Percentiles rank a stretch among this genome's conserved stretches.
These are phyloP conservation scores for Boeremia lycopersici DNA, from an alignment of 2,329 filamentous ascomycete species.

Conservation along the genomic window DNA sequence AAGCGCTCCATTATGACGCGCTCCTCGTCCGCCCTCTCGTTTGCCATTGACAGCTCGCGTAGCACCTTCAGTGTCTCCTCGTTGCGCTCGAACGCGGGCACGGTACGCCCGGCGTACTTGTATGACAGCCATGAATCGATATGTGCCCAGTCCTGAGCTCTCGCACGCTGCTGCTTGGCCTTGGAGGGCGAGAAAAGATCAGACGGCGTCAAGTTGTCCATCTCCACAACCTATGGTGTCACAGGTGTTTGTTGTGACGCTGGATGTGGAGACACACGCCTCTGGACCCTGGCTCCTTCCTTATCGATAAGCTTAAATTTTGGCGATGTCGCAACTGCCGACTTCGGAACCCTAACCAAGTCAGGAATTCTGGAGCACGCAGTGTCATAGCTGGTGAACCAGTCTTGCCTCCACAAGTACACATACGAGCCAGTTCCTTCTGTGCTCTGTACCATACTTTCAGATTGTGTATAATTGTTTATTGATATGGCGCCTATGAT, in stretches of 20 bases:
- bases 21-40: slow-evolving; percentile 79
- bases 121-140: slow-evolving; percentile 79
- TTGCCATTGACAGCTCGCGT: slow-evolving; percentile 73
- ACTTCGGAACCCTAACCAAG: slow-evolving; percentile 37
- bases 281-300: background rate
- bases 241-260: slow-evolving; percentile 10
- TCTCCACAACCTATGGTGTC: background rate
- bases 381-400: slow-evolving; percentile 10
- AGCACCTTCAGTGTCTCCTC: slow-evolving; percentile 78
- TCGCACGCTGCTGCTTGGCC: slow-evolving; percentile 75
- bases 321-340: slow-evolving; percentile 29
- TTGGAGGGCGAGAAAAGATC: slow-evolving; percentile 66
- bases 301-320: slow-evolving; percentile 46
- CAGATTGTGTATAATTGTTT: slow-evolving; percentile 3
- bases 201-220: slow-evolving; percentile 47
- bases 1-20: slow-evolving; percentile 62
- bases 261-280: slow-evolving; percentile 4
- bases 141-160: slow-evolving; percentile 89
- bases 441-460: slow-evolving; percentile 5
- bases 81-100: slow-evolving; percentile 84
- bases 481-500: slow-evolving; percentile 34
- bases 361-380: slow-evolving; percentile 10
- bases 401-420: slow-evolving; percentile 14
- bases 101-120: slow-evolving; percentile 68
- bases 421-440: slow-evolving; percentile 4